Base-by-base conservation (phyloP, 2,329 filamentous ascomycete species). In the Verticillium tricorpus region DNA sequence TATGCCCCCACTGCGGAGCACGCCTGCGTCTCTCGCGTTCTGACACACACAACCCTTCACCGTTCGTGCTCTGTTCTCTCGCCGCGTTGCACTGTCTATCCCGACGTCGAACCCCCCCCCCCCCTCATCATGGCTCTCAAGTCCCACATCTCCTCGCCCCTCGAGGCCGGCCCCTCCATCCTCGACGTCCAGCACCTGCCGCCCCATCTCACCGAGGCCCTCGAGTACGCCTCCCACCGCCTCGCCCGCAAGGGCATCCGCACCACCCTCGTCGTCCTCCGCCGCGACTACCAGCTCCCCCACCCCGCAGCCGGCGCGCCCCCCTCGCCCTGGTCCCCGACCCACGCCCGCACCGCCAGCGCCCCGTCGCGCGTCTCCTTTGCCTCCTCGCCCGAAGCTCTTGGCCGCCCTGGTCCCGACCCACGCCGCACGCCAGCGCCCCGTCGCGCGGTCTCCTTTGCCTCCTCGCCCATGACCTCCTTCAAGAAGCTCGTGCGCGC, bases 121-220 rank as follows among this genome's bases (percentile, higher is more conserved):
- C 14, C 34, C 34, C 9, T 14, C 34, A 50, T n/a, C 19, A 45
- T 58, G 60, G 58, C 57, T 50, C 40, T 58, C 31, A 88, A 86
- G 74, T 76, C 79, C 61, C 78, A 76, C 61, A 89, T 89, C 68
- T 88, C 86, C 1, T 82, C 84, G 58, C 86, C 86, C 15, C 79
- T 89, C 61, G 86, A 88, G 77, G 85, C 86, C 32, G 85, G 85
- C 19, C 76, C 77, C 52, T 88, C 85, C 22, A 76, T 88, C 60
- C 80, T 87, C 63, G 83, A 87, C 67, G 76, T 77, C 37, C 80
- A 85, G 65, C 80, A 82, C 62, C 77, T 89, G n/a, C 85, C 86
- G 2, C 72, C 79, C n/a, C 76, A 79, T 54, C 71, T 88, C 60
- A 78, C 74, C 12, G 77, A 79, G 5, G 85, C 85, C 31, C 79